Evolutionary conservation across 2,329 filamentous ascomycete species (phyloP).

Genomic region (Chaetoscypha palmicola): DNA sequence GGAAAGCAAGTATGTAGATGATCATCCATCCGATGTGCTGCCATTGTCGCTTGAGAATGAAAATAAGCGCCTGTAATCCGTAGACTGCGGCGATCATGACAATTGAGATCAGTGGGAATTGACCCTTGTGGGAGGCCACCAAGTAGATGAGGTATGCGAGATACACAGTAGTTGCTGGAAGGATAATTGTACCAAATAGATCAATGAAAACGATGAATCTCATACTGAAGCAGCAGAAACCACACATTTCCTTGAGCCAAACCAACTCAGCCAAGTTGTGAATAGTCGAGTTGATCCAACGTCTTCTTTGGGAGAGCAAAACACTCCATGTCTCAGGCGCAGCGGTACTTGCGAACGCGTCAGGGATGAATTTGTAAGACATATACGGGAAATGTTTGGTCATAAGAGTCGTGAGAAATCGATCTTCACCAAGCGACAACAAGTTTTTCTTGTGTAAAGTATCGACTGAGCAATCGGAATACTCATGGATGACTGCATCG

Average conservation of each 20-base stretch:
- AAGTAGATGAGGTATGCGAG: constrained; percentile 81
- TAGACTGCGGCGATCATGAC: constrained; percentile 87
- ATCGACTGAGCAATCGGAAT: constrained; percentile 82
- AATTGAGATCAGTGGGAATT: constrained; percentile 81
- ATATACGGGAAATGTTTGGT: constrained; percentile 94
- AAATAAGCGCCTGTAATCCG: constrained; percentile 91
- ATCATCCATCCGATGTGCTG: constrained; percentile 99
- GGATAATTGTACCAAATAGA: constrained; percentile 83
- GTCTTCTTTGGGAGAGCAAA: constrained; percentile 90
- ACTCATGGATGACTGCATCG: constrained; percentile 80
- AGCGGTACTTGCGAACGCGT: constrained; percentile 88
- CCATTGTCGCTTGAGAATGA: constrained; percentile 96
- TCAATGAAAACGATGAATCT: constrained; percentile 94
- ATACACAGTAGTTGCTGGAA: constrained; percentile 83
- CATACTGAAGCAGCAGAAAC: constrained; percentile 99
- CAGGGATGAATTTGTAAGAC: constrained; percentile 92
- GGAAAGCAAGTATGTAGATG: constrained; percentile 93
- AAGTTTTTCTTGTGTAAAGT: constrained; percentile 94
- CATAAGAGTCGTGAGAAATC: constrained; percentile 95
- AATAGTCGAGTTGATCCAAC: constrained; percentile 99
- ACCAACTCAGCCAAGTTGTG: constrained; percentile 93
- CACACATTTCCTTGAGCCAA: constrained; percentile 86
- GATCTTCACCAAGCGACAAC: constrained; percentile 89
- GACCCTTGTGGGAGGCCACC: constrained; percentile 60
- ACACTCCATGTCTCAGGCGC: constrained; percentile 93